Percentiles rank a stretch among this genome's conserved stretches.
Conservation (phyloP, 371 early-diverging fungal species). For the Syncephalastrum sp. region DNA sequence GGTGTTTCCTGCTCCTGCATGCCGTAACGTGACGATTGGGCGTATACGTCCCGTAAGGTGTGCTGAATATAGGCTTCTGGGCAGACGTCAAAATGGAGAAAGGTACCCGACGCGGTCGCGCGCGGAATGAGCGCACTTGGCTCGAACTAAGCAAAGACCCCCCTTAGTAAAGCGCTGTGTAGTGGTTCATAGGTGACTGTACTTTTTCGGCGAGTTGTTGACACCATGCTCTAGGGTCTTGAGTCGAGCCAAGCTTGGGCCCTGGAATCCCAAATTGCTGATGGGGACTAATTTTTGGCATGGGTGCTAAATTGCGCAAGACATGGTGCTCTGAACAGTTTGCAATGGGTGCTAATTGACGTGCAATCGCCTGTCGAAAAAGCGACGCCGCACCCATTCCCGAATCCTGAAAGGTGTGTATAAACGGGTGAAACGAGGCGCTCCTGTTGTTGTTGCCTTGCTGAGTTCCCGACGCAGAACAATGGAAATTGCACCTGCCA, state of each 20-base stretch:
- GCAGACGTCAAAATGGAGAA: slow-evolving; percentile 71
- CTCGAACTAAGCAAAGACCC: slow-evolving; percentile 12
- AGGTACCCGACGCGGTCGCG: slow-evolving; percentile 46
- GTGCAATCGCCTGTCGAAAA: slow-evolving; percentile 21
- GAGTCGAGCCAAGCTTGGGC: slow-evolving; percentile 24
- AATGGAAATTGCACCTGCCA: no score
- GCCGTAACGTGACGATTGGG: slow-evolving; percentile 27
- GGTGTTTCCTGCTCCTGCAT: slow-evolving; percentile 17
- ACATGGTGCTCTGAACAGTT: slow-evolving; percentile 18
- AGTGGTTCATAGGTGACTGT: not conserved
- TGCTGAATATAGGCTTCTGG: slow-evolving; percentile 49
- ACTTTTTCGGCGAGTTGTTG: slow-evolving; percentile 51
- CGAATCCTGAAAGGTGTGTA: not conserved
- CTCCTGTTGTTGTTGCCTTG: not conserved
- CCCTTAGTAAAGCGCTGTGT: not conserved
- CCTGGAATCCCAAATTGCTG: slow-evolving; percentile 20
- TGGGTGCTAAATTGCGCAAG: not conserved
- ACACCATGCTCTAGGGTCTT: slow-evolving; percentile 55
- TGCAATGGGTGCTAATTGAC: slow-evolving; percentile 12
- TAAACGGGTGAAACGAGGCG: not conserved
- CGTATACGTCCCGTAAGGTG: slow-evolving; percentile 51
- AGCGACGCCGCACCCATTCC: slow-evolving; percentile 6
- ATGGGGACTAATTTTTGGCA: no score
- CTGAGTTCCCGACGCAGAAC: no score
- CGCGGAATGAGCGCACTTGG: slow-evolving; percentile 5